Conservation (phyloP, 2,329 filamentous ascomycete genomes). For the Sclerotinia minor region DNA sequence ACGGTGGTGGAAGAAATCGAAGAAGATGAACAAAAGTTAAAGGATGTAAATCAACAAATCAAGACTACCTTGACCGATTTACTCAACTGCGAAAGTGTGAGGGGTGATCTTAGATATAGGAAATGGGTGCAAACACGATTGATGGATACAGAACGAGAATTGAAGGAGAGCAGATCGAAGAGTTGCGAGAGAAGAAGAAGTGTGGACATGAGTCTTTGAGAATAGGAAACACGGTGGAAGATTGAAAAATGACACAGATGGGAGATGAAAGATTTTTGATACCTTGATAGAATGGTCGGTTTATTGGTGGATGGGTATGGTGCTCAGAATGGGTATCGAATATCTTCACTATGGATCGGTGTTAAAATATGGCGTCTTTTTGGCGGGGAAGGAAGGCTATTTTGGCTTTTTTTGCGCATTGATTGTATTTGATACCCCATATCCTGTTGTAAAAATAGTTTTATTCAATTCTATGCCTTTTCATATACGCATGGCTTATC, state of each 20-base stretch:
- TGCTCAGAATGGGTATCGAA: constrained; percentile 10
- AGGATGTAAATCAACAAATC: constrained; percentile 53
- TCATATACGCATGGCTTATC: background rate
- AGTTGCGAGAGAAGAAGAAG: constrained; percentile 35
- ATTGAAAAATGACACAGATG: constrained; percentile 10
- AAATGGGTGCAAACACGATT: constrained; percentile 53
- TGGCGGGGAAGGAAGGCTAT: background rate
- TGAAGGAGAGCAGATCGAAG: constrained; percentile 36
- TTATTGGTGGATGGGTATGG: background rate
- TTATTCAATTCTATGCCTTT: constrained; percentile 13
- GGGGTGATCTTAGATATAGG: constrained; percentile 48
- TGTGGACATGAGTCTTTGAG: constrained; percentile 24
- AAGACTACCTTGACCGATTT: constrained; percentile 55
- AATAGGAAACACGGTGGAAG: background rate
- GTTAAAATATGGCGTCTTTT: constrained; percentile 17
- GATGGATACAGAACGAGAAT: constrained; percentile 55
- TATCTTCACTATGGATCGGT: background rate
- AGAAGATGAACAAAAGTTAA: constrained; percentile 44
- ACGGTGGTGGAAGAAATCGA: constrained; percentile 32
- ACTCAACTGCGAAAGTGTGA: constrained; percentile 53
- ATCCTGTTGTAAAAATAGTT: background rate
- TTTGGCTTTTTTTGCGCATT: constrained; percentile 17
- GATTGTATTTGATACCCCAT: constrained; percentile 26
- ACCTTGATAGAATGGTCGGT: background rate
- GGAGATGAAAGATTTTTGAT: background rate